phyloP scores from a whole-genome alignment of 2,329 filamentous ascomycete species.

The Aspergillus quadricinctus region DNA sequence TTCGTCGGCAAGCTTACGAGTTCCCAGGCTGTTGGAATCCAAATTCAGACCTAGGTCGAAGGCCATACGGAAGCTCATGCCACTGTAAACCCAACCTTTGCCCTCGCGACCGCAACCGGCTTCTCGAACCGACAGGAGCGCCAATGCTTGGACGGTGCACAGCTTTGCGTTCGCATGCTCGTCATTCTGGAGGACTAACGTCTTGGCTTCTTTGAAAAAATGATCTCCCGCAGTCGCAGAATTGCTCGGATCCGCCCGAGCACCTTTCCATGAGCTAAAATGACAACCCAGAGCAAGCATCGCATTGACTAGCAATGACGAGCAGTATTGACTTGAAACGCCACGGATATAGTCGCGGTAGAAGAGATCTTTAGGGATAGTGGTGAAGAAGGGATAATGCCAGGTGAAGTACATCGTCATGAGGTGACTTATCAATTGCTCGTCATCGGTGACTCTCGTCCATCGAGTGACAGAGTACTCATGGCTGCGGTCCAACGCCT shows the following conservation, averaged over 20 bases:
- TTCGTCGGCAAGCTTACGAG: slow-evolving; percentile 65
- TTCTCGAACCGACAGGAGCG: slow-evolving; percentile 93
- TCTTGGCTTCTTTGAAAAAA: slow-evolving; percentile 91
- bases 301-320: slow-evolving; percentile 82
- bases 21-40: slow-evolving; percentile 64
- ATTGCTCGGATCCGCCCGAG: slow-evolving; percentile 67
- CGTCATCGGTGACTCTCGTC: slow-evolving; percentile 80
- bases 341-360: slow-evolving; percentile 79
- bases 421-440: slow-evolving; percentile 74
- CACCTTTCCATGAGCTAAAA: slow-evolving; percentile 73
- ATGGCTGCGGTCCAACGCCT: slow-evolving; percentile 46
- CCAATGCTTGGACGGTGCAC: slow-evolving; percentile 87
- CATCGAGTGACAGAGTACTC: slow-evolving; percentile 76
- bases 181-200: slow-evolving; percentile 82
- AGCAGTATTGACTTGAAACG: slow-evolving; percentile 70
- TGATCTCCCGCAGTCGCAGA: slow-evolving; percentile 87
- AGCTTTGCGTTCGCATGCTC: slow-evolving; percentile 86
- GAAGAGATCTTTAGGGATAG: slow-evolving; percentile 79
- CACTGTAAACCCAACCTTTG: slow-evolving; percentile 96
- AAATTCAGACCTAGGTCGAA: slow-evolving; percentile 89
- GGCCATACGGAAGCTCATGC: slow-evolving; percentile 98
- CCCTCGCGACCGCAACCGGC: slow-evolving; percentile 91
- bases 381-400: slow-evolving; percentile 96
- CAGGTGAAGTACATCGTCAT: slow-evolving; percentile 98
- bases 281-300: slow-evolving; percentile 92